phyloP scores from a whole-genome alignment of 164 flowering plant genomes.

The Liquidambar formosana region DNA sequence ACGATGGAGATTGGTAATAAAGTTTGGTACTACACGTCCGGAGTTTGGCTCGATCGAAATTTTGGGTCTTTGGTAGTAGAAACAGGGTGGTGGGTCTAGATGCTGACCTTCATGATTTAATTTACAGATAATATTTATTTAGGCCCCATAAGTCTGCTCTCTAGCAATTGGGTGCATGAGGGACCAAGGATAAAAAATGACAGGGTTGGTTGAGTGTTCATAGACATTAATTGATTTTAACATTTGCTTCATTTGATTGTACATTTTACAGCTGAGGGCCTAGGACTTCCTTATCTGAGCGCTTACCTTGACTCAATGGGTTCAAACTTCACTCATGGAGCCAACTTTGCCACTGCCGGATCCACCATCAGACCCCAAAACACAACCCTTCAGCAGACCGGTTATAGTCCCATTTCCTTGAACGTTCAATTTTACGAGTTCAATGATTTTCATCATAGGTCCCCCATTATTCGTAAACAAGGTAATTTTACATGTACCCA shows the following conservation, averaged over 20 bases:
- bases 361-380: constrained; percentile 53
- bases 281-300: constrained; percentile 48
- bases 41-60: too few relatives aligned
- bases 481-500: constrained; percentile 18
- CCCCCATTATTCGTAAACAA: constrained; percentile 25
- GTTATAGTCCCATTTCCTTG: constrained; percentile 64
- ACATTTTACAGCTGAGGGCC: constrained; percentile 38
- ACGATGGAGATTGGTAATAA: not conserved
- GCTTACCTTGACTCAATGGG: constrained; percentile 60
- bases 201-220: too few relatives aligned
- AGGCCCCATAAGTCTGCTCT: too few relatives aligned
- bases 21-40: too few relatives aligned
- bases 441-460: constrained; percentile 38
- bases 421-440: constrained; percentile 48
- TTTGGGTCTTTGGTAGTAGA: too few relatives aligned
- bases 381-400: constrained; percentile 41
- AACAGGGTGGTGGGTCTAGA: too few relatives aligned
- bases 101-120: too few relatives aligned
- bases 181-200: too few relatives aligned
- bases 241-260: too few relatives aligned
- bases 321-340: constrained; percentile 66
- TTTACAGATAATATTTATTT: too few relatives aligned
- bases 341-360: constrained; percentile 57
- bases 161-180: too few relatives aligned
- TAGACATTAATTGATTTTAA: too few relatives aligned